Conservation (phyloP, 1,284 basidiomycete species). For the Neotropicomus parvogracilis region DNA sequence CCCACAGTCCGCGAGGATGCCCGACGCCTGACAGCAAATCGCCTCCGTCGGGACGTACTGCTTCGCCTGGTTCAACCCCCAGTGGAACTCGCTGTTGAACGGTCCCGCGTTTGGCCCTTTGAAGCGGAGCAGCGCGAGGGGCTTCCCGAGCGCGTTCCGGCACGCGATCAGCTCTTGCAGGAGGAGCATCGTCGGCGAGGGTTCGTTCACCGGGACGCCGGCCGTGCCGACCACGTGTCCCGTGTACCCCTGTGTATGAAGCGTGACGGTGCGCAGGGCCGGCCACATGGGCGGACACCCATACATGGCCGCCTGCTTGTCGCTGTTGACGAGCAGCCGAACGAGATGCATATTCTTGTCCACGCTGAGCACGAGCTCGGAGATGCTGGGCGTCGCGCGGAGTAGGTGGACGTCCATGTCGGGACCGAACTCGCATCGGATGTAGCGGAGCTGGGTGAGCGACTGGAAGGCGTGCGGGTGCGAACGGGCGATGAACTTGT, state of each 20-base stretch:
- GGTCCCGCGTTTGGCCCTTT: constrained; percentile 32
- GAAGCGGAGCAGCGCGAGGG: constrained; percentile 26
- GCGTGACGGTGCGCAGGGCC: constrained; percentile 21
- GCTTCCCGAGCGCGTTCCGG: constrained; percentile 20
- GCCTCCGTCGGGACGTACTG: constrained; percentile 27
- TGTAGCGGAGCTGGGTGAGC: constrained; percentile 26
- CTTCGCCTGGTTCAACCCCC: constrained; percentile 27
- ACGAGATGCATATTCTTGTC: constrained; percentile 32
- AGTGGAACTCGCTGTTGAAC: constrained; percentile 31
- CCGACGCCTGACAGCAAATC: constrained; percentile 22
- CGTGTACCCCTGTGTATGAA: constrained; percentile 32
- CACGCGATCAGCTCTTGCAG: constrained; percentile 29
- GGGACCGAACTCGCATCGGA: constrained; percentile 32
- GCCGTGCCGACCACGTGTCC: constrained; percentile 19
- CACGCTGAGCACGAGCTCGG: constrained; percentile 31
- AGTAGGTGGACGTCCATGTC: constrained; percentile 33
- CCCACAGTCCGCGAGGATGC: constrained; percentile 25
- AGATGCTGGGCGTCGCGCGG: constrained; percentile 29
- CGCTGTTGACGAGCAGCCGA: constrained; percentile 33
- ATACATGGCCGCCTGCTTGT: constrained; percentile 31
- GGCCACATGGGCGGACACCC: constrained; percentile 33
- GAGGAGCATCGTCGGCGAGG: constrained; percentile 31
- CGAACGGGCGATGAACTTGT: constrained; percentile 27
- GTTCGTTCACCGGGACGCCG: constrained; percentile 30
- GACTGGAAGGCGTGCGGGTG: constrained; percentile 29